These are phyloP conservation scores for Bothriochloa decipiens DNA, from an alignment of 176 grass and related monocot species.

Conservation along the genomic window DNA sequence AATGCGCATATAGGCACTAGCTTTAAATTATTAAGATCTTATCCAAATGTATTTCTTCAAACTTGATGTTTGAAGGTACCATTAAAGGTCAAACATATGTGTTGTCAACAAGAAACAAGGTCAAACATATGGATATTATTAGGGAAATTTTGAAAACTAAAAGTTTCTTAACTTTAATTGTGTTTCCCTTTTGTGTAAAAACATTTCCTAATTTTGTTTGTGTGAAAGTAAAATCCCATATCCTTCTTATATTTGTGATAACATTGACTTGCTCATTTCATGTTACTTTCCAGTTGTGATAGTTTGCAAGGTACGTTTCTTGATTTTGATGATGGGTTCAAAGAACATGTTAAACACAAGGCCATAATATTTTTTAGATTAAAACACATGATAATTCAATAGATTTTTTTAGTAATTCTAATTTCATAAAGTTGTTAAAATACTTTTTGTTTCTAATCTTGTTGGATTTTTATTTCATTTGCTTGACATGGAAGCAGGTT, in stretches of 20 bases:
- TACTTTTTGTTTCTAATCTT: background rate
- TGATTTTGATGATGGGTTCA: background rate
- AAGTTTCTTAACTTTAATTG: background rate
- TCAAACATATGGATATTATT: background rate
- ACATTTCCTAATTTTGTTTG: background rate
- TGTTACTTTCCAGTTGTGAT: constrained; percentile 27
- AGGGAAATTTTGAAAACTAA: background rate
- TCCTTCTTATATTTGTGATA: background rate
- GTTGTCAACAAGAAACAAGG: no score
- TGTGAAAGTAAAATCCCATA: background rate
- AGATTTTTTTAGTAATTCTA: background rate
- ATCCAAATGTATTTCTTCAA: background rate
- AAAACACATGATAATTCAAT: background rate
- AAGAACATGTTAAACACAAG: background rate
- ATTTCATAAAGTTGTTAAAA: background rate
- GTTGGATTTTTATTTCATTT: background rate
- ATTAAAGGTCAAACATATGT: background rate
- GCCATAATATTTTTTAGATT: background rate
- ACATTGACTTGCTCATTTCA: background rate
- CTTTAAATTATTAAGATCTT: background rate
- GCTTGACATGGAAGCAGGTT: background rate
- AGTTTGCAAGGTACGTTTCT: constrained; percentile 23
- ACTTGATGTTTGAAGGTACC: background rate
- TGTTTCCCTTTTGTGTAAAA: background rate
- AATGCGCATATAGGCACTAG: background rate